Base-by-base conservation (phyloP, 106 monocot species). In the Chionographis japonica region DNA sequence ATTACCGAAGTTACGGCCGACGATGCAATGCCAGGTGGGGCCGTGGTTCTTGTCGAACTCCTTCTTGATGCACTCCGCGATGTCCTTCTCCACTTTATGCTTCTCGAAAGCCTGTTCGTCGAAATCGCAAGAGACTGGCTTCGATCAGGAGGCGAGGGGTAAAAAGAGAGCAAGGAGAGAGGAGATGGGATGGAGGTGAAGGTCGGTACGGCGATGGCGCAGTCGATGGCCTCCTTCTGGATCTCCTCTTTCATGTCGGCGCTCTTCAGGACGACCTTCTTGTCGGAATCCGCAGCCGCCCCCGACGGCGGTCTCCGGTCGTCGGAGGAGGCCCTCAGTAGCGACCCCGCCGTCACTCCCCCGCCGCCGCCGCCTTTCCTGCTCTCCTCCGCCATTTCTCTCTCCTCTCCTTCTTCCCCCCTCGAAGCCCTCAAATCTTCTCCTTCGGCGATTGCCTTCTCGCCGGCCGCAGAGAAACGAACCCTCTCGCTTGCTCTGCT, bases 11-110 rank as follows among this genome's bases (percentile, higher is more conserved):
- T 98, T 98, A 54, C 85, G 81, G 19, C 97, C 97, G 36, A 98
- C 97, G 19, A 98, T 98, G 85, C 97, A 98, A 75, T 98, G 97
- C 97, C 92, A 98, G 53, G 92, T 98, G 5, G 87, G 92, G 1
- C 92, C 92, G 68, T 98, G 84, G 37, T 79, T 87, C 78, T 79
- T 82, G 65, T 98, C 97, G 72, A 98, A 98, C 78, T 92, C 97
- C 85, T 93, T 98, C 80, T 98, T 98, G 62, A 98, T 90, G 72
- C 85, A 75, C 72, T 98, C 92, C 27, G 97, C 92, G 7, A 92
- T 80, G 61, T 98, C 92, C 87, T 98, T 98, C 84, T 98, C 97
- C 78, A 98, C 90, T 19, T 65, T 68, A 56, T 83, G 69, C 75
- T 83, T 90, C 74, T 90, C 90, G 72, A 92, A 98, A 35, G 92